Base-by-base conservation (phyloP, 495 filamentous ascomycete species). In the Penicillium chermesinum region DNA sequence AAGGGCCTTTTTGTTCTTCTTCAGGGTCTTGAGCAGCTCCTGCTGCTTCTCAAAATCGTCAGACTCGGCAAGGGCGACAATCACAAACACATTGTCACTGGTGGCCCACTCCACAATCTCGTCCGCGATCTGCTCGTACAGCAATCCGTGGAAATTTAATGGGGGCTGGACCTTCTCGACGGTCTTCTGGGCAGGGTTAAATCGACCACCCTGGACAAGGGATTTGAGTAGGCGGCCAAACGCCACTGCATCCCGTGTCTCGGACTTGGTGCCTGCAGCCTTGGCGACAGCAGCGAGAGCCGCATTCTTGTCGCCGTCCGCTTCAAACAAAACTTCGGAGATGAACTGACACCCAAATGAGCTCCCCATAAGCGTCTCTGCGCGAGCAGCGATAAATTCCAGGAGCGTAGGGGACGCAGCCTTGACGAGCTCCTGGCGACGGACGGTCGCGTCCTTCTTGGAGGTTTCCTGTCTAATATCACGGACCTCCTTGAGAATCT, bases 181-280 rank as follows among this genome's bases (percentile, higher is more conserved):
- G 39, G 74, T 77, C 64, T 86, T 88, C 2, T 75, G 73, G 27
- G 72, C 76, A 17, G 72, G 73, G 67, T 96, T 89, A 63, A 85
- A 98, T 18, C 77, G 81, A 8, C 94, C 93, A 16, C 93, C 91
- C 25, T 85, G 79, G 19, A 96, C 86, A 1, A 99, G 77, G 0
- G 84, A 84, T 68, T 95, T 96, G 50, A 95, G 78, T 83, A 96
- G 86, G 41, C 87, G 82, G n/a, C 88, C 87, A 2, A 83, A 84
- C 46, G 80, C 76, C 2, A 88, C 70, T 0, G 77, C 76, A 44
- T 79, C 75, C 37, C 70, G 61, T 7, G 70, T 59, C 19, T 76
- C 77, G 15, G 85, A 78, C 54, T 87, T 72, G 41, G 81, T 82
- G 41, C 72, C 76, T 13, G 85, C 83, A 7, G 86, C 80, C 6